A percentile compares a stretch with the other conserved stretches of the same genome.
phyloP scores from a whole-genome alignment of 2,329 filamentous ascomycete species.

The Cercospora janseana region DNA sequence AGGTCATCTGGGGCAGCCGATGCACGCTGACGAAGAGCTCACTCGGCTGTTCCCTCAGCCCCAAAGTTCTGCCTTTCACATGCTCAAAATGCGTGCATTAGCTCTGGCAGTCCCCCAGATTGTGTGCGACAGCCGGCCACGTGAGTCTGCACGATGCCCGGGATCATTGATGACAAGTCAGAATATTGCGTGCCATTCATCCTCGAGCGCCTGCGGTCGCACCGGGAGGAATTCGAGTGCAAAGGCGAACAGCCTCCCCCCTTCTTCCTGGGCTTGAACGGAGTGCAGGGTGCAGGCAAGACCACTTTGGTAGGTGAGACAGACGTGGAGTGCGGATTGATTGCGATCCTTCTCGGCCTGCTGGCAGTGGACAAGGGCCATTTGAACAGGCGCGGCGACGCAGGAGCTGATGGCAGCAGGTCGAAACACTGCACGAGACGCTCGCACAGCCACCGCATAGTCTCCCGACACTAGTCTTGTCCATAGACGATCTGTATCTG shows the following conservation, averaged over 20 bases:
- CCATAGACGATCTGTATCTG: slow-evolving; percentile 89
- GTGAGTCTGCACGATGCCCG: slow-evolving; percentile 40
- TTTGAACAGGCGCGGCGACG: background rate
- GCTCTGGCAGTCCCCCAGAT: background rate
- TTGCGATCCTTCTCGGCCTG: background rate
- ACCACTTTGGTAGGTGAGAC: slow-evolving; percentile 67
- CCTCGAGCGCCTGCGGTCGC: slow-evolving; percentile 56
- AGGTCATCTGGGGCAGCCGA: slow-evolving; percentile 3
- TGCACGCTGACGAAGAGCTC: background rate
- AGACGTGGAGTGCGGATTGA: background rate
- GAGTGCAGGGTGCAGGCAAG: slow-evolving; percentile 89
- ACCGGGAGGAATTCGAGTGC: slow-evolving; percentile 45
- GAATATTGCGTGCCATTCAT: slow-evolving; percentile 76
- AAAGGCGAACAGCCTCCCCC: slow-evolving; percentile 52
- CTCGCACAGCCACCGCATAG: slow-evolving; percentile 58
- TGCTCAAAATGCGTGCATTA: slow-evolving; percentile 15
- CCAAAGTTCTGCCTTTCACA: slow-evolving; percentile 23
- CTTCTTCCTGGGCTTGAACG: slow-evolving; percentile 85
- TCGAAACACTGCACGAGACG: slow-evolving; percentile 61
- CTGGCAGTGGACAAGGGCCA: background rate
- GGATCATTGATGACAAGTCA: slow-evolving; percentile 73
- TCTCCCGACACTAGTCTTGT: slow-evolving; percentile 68
- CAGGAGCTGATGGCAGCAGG: slow-evolving; percentile 39
- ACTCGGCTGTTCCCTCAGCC: slow-evolving; percentile 10
- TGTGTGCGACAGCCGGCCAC: slow-evolving; percentile 15